Evolutionary conservation across 129 eudicot genomes (phyloP).

Genomic region (Apium graveolens): DNA sequence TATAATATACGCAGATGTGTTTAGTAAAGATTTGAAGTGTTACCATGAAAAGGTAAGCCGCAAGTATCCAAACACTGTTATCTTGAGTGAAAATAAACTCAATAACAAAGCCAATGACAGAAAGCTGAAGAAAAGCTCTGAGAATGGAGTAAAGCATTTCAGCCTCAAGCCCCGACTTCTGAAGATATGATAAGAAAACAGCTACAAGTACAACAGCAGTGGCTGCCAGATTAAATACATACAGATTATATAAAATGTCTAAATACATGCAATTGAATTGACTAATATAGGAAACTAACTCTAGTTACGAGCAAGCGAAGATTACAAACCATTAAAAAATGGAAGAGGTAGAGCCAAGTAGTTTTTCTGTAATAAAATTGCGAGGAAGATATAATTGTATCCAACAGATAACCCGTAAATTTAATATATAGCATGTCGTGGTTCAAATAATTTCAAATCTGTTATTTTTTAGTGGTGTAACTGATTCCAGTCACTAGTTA

Average conservation of each 20-base stretch:
- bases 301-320: too few species aligned
- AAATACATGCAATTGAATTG: too few species aligned
- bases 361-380: not conserved
- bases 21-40: not conserved
- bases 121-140: slow-evolving; percentile 90
- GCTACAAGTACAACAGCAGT: slow-evolving; percentile 79
- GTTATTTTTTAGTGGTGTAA: not conserved
- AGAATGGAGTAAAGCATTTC: slow-evolving; percentile 80
- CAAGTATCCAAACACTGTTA: slow-evolving; percentile 54
- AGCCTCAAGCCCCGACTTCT: slow-evolving; percentile 57
- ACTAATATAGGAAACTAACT: too few species aligned
- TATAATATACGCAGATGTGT: too few species aligned
- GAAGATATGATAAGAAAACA: slow-evolving; percentile 44
- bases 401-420: not conserved
- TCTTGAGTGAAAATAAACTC: slow-evolving; percentile 68
- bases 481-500: not conserved
- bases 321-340: too few species aligned
- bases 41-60: slow-evolving; percentile 97
- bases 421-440: not conserved
- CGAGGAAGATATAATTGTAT: not conserved
- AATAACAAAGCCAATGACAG: slow-evolving; percentile 89
- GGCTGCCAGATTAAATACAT: too few species aligned
- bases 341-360: not conserved
- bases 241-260: too few species aligned
- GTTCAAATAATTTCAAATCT: not conserved